Evolutionary conservation across 306 rosid species (phyloP), one percentile per base, ranked within the genome.

Genomic region (Inga leiocalycina): DNA sequence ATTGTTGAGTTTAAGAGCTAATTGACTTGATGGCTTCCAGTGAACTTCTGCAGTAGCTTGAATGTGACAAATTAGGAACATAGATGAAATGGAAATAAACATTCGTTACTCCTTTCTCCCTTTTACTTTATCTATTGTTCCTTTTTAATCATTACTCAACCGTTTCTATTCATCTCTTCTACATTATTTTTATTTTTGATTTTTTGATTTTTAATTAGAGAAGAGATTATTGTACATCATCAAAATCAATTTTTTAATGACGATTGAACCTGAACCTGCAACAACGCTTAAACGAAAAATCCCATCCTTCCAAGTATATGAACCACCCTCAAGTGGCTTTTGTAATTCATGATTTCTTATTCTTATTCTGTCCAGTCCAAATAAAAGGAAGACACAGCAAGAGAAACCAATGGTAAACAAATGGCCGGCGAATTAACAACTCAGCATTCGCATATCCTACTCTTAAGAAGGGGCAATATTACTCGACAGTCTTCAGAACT

Each of bases 1-100:
- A 78, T 85, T 66, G n/a, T 84, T 80, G 84, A 83, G 66, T 64
- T 70, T 49, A 75, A 68, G 46, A 45, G 81, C 67, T 61, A 62
- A 78, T 39, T 74, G 79, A 67, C 20, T 75, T 12, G 81, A 84
- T 77, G 37, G 44, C 73, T 56, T 67, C 44, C 35, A 32, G n/a
- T 27, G 15, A 79, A 48, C 62, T 79, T 66, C 88, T 85, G 87
- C 84, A 79, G 54, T 22, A 44, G 10, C 75, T 43, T 20, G 75
- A 70, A 19, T 34, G n/a, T 54, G 13, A 67, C 45, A 34, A 67
- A 80, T 80, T 66, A 73, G 45, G 80, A 56, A 43, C 70, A 75
- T 5, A 56, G 34, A 66, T 39, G 32, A 71, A 27, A 71, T 19
- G 45, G 41, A 71, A 19, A 27, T 54, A 52, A 70, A 80, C 66